phyloP scores from a whole-genome alignment of 108 stramenopile species.

The Cyclotella choctawhatcheeana region DNA sequence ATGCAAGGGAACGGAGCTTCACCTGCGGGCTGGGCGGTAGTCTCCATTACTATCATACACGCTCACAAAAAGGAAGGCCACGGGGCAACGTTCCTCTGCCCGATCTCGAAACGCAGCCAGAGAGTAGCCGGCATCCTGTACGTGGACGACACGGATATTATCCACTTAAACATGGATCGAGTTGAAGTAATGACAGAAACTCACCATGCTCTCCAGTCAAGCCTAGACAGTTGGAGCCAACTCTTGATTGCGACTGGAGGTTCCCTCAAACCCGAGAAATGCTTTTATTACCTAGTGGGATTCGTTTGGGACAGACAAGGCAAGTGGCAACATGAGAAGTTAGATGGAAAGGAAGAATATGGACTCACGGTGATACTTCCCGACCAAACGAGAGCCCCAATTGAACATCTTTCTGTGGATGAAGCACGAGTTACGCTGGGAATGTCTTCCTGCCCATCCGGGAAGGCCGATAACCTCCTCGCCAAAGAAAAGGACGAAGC shows the following conservation, averaged over 20 bases:
- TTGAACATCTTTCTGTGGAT: background rate
- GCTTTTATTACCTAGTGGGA: constrained; percentile 9
- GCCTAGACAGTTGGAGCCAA: constrained; percentile 7
- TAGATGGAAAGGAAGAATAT: background rate
- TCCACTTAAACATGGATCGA: background rate
- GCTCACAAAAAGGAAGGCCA: constrained; percentile 16
- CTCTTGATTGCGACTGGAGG: constrained; percentile 8
- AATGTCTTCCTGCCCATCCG: background rate
- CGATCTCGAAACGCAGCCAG: background rate
- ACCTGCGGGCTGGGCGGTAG: background rate
- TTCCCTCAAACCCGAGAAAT: constrained; percentile 12
- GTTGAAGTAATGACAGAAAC: background rate
- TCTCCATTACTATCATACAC: constrained; percentile 12
- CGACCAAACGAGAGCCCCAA: background rate
- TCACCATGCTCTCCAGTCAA: background rate
- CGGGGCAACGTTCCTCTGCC: background rate
- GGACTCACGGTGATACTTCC: constrained; percentile 1
- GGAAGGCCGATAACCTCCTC: background rate
- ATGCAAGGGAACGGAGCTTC: constrained; percentile 18
- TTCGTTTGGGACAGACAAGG: constrained; percentile 7
- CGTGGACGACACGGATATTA: constrained; percentile 12
- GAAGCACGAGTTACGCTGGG: background rate
- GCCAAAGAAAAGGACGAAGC: too few species aligned
- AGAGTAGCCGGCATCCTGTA: background rate
- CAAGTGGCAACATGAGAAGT: background rate